A percentile compares a stretch with the other conserved stretches of the same genome.
Conservation (phyloP, 306 rosid species). For the Medicago arabica region DNA sequence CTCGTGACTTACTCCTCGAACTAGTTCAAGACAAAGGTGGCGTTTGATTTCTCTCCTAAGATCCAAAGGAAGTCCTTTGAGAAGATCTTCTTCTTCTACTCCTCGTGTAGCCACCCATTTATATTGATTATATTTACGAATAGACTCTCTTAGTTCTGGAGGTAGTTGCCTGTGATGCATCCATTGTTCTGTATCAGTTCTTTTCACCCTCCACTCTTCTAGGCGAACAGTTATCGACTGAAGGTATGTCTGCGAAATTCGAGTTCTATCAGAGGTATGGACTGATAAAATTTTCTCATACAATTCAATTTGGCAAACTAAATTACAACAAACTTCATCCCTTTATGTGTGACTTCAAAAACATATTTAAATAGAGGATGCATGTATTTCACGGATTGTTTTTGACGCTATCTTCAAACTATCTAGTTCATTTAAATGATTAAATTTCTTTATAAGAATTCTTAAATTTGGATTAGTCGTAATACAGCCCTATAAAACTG, state of each 20-base stretch:
- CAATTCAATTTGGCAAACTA: too few relatives aligned
- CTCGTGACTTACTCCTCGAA: conserved; percentile 69
- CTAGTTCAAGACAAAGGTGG: conserved; percentile 94
- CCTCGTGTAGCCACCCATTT: conserved; percentile 97
- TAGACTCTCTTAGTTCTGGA: conserved; percentile 64
- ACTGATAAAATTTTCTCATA: too few relatives aligned
- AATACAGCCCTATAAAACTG: too few relatives aligned
- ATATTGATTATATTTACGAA: conserved; percentile 82
- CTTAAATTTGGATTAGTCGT: too few relatives aligned
- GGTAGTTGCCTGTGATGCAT: conserved; percentile 96
- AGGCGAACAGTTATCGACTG: conserved; percentile 85
- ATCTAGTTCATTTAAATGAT: too few relatives aligned
- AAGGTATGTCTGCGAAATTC: conserved; percentile 65
- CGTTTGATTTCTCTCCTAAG: conserved; percentile 93
- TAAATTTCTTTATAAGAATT: too few relatives aligned
- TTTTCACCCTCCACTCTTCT: conserved; percentile 94
- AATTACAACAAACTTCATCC: too few relatives aligned
- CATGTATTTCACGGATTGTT: too few relatives aligned
- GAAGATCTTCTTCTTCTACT: conserved; percentile 85
- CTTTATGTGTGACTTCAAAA: too few relatives aligned
- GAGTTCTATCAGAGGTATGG: too few relatives aligned
- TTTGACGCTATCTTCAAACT: too few relatives aligned
- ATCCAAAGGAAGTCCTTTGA: conserved; percentile 78
- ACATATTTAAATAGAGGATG: too few relatives aligned
- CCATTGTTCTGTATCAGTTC: conserved; percentile 96